Percentiles rank a stretch among this genome's conserved stretches.
Conservation (phyloP, 2,329 filamentous ascomycete species). For the Sporothrix phasma region DNA sequence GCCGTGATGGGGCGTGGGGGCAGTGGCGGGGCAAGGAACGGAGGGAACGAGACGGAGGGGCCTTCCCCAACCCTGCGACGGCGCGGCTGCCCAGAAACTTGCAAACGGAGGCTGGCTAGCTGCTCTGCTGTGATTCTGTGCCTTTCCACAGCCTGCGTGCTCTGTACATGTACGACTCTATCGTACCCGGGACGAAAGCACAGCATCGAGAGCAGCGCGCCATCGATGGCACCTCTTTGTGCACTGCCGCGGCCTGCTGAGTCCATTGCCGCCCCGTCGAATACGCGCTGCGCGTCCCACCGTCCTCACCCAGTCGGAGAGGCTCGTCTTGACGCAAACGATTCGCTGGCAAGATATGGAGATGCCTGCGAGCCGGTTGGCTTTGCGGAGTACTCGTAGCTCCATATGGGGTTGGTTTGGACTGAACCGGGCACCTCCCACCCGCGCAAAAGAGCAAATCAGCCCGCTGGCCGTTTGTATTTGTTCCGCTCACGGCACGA, state of each 20-base stretch:
- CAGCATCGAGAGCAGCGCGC: not conserved
- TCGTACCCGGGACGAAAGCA: conserved; percentile 4
- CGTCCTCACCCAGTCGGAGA: not conserved
- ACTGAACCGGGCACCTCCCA: not conserved
- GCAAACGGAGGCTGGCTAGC: not conserved
- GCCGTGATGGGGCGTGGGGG: not conserved
- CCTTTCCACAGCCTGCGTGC: too few species aligned
- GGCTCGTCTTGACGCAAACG: too few species aligned
- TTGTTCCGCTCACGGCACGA: too few species aligned
- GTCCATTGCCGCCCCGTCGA: not conserved
- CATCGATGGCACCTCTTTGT: not conserved
- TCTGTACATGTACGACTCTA: too few species aligned
- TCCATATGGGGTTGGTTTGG: not conserved
- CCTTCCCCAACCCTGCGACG: not conserved
- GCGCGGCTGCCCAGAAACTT: not conserved
- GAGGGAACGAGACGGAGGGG: not conserved
- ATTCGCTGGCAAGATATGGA: too few species aligned
- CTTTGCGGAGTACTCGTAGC: not conserved
- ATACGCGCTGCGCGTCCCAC: not conserved
- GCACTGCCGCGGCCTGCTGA: not conserved
- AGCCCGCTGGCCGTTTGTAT: not conserved
- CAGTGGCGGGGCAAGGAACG: not conserved
- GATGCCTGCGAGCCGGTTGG: not conserved
- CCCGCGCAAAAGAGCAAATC: too few species aligned
- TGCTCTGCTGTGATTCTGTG: not conserved